Conservation (phyloP, 2,329 filamentous ascomycete genomes). For the Teratosphaeria pseudoeucalypti region DNA sequence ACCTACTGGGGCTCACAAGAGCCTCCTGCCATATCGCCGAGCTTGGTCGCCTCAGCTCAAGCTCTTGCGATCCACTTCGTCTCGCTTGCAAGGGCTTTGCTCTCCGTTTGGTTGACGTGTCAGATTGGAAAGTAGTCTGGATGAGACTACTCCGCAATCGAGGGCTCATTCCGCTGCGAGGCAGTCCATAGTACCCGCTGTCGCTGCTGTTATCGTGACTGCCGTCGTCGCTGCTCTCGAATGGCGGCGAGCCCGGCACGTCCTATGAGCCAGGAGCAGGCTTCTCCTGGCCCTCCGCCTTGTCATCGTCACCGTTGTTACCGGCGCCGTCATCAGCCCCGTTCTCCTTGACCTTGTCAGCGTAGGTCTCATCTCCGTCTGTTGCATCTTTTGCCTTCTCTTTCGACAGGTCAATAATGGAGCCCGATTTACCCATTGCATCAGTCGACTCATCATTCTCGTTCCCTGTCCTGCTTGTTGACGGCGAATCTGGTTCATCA, state of each 20-base stretch:
- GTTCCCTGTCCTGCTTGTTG: not conserved
- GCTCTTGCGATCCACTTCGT: not conserved
- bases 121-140: not conserved
- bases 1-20: not conserved
- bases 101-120: not conserved
- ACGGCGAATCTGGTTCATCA: not conserved
- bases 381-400: conserved; percentile 11
- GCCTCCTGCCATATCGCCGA: not conserved
- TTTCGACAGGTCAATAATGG: conserved; percentile 16
- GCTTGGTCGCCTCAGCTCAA: not conserved
- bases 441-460: conserved; percentile 16
- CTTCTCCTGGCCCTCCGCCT: not conserved
- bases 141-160: not conserved
- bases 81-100: not conserved
- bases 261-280: not conserved
- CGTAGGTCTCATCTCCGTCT: not conserved
- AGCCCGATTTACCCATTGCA: conserved; percentile 21
- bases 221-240: not conserved
- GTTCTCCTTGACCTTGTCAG: not conserved
- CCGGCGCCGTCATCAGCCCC: too few relatives aligned
- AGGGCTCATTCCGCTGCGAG: not conserved
- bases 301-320: not conserved
- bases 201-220: not conserved
- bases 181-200: not conserved
- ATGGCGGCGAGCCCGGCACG: not conserved